Evolutionary conservation across 129 eudicot species (phyloP).

Genomic region (Ambrosia trifida): DNA sequence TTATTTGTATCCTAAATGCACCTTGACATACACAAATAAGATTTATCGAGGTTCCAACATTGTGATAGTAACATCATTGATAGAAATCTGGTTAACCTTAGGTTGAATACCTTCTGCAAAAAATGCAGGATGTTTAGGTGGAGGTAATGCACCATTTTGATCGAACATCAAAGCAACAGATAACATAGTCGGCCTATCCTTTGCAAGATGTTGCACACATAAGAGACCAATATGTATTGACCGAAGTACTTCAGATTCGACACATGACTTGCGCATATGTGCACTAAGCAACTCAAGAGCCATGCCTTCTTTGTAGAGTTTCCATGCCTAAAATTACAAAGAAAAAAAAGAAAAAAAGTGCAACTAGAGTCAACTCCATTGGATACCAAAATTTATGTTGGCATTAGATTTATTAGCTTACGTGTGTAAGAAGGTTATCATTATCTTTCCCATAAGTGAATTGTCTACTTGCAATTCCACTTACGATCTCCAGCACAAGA

Average conservation of each 20-base stretch:
- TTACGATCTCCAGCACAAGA: conserved; percentile 38
- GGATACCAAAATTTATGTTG: not conserved
- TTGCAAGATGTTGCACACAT: conserved; percentile 32
- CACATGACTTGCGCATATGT: conserved; percentile 3
- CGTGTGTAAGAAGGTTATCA: conserved; percentile 40
- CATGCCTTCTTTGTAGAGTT: conserved; percentile 9
- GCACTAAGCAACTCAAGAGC: conserved; percentile 20
- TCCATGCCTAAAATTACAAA: not conserved
- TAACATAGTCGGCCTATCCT: conserved; percentile 38
- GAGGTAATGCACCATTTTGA: conserved; percentile 4
- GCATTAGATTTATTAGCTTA: conserved; percentile 12
- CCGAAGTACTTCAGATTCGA: conserved; percentile 13
- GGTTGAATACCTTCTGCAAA: not conserved
- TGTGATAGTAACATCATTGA: conserved; percentile 13
- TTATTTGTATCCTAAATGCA: not conserved
- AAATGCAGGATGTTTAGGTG: conserved; percentile 29
- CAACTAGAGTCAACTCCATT: not conserved
- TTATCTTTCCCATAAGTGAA: conserved; percentile 14
- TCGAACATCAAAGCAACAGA: conserved; percentile 28
- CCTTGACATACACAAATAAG: not conserved
- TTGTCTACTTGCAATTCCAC: conserved; percentile 35
- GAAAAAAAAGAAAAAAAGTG: too few relatives aligned
- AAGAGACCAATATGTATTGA: conserved; percentile 34
- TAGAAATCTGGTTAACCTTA: not conserved
- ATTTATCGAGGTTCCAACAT: conserved; percentile 19